Evolutionary conservation across 2,329 filamentous ascomycete genomes (phyloP).

Genomic region (Rhytidhysteron rufulum): DNA sequence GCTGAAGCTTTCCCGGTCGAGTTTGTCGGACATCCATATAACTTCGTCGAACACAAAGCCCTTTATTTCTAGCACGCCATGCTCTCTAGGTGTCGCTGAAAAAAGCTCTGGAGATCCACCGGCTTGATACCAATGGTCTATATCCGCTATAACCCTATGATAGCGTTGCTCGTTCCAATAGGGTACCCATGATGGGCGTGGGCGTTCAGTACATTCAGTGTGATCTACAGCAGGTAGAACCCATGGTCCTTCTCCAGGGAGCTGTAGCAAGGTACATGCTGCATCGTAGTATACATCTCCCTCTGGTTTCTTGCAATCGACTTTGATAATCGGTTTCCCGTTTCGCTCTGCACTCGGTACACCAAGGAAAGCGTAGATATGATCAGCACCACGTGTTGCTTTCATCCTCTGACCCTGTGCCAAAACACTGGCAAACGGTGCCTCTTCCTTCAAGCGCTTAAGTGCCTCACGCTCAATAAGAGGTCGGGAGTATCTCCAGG

Average conservation of each 20-base stretch:
- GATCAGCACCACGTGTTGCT: conserved; percentile 1
- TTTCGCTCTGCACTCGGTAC: not conserved
- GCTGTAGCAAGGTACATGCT: not conserved
- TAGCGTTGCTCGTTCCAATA: not conserved
- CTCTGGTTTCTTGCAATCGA: not conserved
- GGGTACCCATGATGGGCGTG: conserved; percentile 1
- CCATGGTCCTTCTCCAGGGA: not conserved
- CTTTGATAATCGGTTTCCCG: not conserved
- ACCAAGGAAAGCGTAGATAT: not conserved
- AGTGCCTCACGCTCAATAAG: not conserved
- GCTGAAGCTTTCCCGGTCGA: too few species aligned
- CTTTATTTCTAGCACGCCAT: not conserved
- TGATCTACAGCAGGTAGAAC: not conserved
- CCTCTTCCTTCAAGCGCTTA: not conserved
- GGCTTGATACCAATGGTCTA: not conserved
- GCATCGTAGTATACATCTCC: not conserved
- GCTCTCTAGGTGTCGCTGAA: not conserved
- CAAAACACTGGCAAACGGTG: not conserved
- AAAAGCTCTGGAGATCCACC: not conserved
- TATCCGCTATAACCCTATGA: not conserved
- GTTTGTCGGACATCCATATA: not conserved
- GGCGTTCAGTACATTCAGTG: not conserved
- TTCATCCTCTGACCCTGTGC: not conserved
- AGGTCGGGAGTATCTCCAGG: not conserved
- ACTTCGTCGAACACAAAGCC: not conserved